Conservation (phyloP, 108 stramenopile genomes). For the Asterionellopsis glacialis region DNA sequence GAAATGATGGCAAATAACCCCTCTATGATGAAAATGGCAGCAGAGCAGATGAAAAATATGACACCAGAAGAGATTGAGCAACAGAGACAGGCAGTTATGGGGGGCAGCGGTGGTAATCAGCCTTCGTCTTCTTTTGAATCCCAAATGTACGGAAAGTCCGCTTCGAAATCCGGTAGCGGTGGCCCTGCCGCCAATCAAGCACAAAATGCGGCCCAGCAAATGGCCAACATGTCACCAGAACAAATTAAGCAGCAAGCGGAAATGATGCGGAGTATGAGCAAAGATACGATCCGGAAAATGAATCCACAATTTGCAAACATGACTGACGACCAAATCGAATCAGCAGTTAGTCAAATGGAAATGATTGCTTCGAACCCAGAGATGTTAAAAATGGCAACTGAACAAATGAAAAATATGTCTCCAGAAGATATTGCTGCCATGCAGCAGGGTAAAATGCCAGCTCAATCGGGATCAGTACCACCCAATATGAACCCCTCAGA, state of each 20-base stretch:
- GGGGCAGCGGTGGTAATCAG: not conserved
- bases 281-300: conserved; percentile 41
- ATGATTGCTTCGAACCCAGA: conserved; percentile 61
- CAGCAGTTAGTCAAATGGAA: conserved; percentile 63
- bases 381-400: conserved; percentile 45
- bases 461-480: not conserved
- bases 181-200: not conserved
- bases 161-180: not conserved
- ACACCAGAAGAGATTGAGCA: conserved; percentile 39
- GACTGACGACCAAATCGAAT: conserved; percentile 57
- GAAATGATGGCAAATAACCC: conserved; percentile 72
- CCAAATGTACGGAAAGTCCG: too few relatives aligned
- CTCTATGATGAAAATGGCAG: conserved; percentile 50
- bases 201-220: conserved; percentile 35
- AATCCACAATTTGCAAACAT: conserved; percentile 70
- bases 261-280: conserved; percentile 67
- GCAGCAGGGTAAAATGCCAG: not conserved
- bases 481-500: conserved; percentile 33
- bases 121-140: too few relatives aligned
- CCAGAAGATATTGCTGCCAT: conserved; percentile 20
- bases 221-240: conserved; percentile 65
- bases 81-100: conserved; percentile 12
- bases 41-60: conserved; percentile 33
- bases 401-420: conserved; percentile 62
- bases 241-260: conserved; percentile 62